These are phyloP conservation scores for Leishmania major DNA, from an alignment of 208 protist species.

Conservation along the genomic window DNA sequence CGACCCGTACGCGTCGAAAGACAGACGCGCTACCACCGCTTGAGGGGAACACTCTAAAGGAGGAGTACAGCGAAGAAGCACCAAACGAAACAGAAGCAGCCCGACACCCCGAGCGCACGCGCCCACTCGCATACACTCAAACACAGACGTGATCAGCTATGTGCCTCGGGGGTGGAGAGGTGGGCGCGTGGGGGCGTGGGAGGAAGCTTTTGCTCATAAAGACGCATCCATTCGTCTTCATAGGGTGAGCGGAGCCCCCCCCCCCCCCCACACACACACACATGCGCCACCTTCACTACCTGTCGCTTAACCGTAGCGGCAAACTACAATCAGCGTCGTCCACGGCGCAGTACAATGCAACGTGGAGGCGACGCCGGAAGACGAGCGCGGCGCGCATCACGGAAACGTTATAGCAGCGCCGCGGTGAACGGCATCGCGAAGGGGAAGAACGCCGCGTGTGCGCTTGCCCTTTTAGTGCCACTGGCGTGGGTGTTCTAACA, in stretches of 20 bases:
- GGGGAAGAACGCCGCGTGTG: neutral
- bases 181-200: too few species aligned
- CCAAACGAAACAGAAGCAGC: neutral
- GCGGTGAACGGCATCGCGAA: neutral
- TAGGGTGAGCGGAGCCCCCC: neutral
- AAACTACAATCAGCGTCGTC: neutral
- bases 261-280: neutral
- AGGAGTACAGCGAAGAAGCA: neutral
- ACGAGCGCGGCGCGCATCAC: too few species aligned
- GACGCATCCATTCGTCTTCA: neutral
- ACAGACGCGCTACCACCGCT: neutral
- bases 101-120: neutral
- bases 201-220: neutral
- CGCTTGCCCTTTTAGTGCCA: conserved; percentile 16
- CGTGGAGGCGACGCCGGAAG: too few species aligned
- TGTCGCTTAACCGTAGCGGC: too few species aligned
- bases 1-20: too few species aligned
- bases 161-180: too few species aligned
- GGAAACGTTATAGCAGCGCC: neutral
- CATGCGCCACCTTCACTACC: neutral
- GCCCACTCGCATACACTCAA: neutral
- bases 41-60: neutral
- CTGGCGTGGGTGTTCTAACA: conserved; percentile 19
- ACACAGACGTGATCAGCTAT: neutral
- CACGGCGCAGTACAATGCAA: neutral